phyloP scores from a whole-genome alignment of 345 rosid genomes.

The Aurinia saxatilis region DNA sequence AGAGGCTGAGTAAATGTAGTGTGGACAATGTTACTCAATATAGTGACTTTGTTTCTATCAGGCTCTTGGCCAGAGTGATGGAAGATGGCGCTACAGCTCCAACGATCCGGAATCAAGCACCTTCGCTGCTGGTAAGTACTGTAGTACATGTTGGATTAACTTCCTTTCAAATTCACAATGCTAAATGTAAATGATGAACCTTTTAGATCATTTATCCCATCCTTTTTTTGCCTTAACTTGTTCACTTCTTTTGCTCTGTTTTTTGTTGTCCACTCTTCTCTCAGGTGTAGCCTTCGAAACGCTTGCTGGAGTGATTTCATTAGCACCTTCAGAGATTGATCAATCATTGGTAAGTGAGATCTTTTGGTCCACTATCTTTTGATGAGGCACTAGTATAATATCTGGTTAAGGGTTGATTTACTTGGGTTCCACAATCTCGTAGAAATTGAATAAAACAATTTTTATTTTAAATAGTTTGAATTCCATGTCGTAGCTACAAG shows the following conservation, averaged over 20 bases:
- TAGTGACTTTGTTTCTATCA: slow-evolving; percentile 30
- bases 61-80: slow-evolving; percentile 95
- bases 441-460: not conserved
- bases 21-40: not conserved
- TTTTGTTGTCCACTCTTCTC: not conserved
- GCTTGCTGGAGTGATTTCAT: slow-evolving; percentile 73
- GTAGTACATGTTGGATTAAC: not conserved
- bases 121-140: slow-evolving; percentile 88
- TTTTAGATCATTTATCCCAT: not conserved
- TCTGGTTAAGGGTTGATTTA: not conserved
- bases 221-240: not conserved
- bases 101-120: slow-evolving; percentile 78
- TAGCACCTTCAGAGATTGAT: slow-evolving; percentile 71
- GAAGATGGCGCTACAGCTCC: slow-evolving; percentile 84
- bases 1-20: not conserved
- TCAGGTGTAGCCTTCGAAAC: slow-evolving; percentile 88
- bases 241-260: not conserved
- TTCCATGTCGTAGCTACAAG: not conserved
- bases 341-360: slow-evolving; percentile 62
- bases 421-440: not conserved
- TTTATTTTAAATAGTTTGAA: not conserved
- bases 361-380: no score
- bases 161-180: not conserved
- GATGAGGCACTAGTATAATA: not conserved
- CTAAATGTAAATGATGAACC: not conserved